phyloP scores from a whole-genome alignment of 2,329 filamentous ascomycete genomes.

The Diaporthe vaccinii region DNA sequence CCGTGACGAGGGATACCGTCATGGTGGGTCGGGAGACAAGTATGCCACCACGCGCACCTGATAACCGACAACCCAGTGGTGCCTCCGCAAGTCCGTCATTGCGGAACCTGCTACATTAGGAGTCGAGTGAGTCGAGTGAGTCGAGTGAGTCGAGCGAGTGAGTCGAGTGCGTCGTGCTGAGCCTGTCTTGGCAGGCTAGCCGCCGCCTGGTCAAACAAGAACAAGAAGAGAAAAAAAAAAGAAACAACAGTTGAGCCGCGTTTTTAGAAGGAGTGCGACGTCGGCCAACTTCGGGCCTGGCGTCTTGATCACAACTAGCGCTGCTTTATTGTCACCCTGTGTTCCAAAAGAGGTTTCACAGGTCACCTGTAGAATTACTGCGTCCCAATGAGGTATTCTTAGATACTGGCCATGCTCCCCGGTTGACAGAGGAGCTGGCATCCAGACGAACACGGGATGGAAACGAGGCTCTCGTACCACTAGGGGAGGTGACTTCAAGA shows the following conservation, averaged over 20 bases:
- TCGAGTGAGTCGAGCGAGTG: neutral
- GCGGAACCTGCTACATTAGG: slow-evolving; percentile 78
- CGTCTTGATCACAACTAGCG: slow-evolving; percentile 10
- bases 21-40: slow-evolving; percentile 49
- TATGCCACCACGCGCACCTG: slow-evolving; percentile 51
- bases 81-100: slow-evolving; percentile 84
- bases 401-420: slow-evolving; percentile 9
- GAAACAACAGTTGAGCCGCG: neutral
- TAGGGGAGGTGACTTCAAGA: neutral
- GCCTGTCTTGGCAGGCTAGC: neutral
- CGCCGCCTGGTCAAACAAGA: neutral
- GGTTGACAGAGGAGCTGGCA: neutral
- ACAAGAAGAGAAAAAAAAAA: neutral
- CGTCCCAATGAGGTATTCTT: slow-evolving; percentile 10
- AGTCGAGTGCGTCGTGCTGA: neutral
- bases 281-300: neutral
- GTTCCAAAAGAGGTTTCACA: neutral
- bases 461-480: neutral
- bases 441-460: neutral
- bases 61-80: slow-evolving; percentile 68
- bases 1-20: slow-evolving; percentile 56
- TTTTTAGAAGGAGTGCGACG: neutral
- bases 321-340: slow-evolving; percentile 15
- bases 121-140: neutral
- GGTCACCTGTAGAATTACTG: slow-evolving; percentile 34